Conservation (phyloP, 2,329 filamentous ascomycete genomes). For the Gaeumannomyces tritici region DNA sequence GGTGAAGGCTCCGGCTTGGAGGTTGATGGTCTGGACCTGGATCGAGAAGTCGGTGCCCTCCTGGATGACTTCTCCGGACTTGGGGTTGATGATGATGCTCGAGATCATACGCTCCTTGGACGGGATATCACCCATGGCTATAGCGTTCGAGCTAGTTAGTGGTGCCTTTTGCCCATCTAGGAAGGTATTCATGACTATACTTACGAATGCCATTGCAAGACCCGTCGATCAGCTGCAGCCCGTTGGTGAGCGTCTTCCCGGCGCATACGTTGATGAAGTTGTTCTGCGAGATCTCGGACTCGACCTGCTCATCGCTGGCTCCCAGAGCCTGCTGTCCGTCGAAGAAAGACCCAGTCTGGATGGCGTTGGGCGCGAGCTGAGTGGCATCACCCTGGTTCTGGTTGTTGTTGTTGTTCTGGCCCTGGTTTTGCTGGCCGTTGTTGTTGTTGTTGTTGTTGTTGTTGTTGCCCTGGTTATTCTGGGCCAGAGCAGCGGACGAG, state of each 20-base stretch:
- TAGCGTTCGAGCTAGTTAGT: not conserved
- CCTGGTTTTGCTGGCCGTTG: slow-evolving; percentile 3
- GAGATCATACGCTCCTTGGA: slow-evolving; percentile 45
- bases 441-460: slow-evolving; percentile 6
- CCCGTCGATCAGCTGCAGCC: slow-evolving; percentile 43
- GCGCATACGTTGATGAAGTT: slow-evolving; percentile 57
- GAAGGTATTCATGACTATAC: slow-evolving; percentile 12
- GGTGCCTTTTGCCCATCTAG: not conserved
- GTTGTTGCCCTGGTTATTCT: slow-evolving; percentile 7
- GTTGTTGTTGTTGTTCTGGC: slow-evolving; percentile 6
- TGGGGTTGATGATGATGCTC: slow-evolving; percentile 38
- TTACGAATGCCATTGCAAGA: slow-evolving; percentile 55
- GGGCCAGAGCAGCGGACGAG: slow-evolving; percentile 14
- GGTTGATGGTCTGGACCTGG: slow-evolving; percentile 39
- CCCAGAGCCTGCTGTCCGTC: slow-evolving; percentile 22
- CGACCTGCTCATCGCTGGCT: slow-evolving; percentile 17
- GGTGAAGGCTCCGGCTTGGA: slow-evolving; percentile 47
- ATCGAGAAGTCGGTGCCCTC: slow-evolving; percentile 43
- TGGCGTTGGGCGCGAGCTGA: slow-evolving; percentile 14
- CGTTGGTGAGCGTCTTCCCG: slow-evolving; percentile 48
- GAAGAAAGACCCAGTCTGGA: slow-evolving; percentile 24
- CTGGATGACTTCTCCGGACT: slow-evolving; percentile 35
- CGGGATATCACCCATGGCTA: slow-evolving; percentile 51
- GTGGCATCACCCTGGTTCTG: slow-evolving; percentile 14
- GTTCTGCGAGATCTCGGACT: slow-evolving; percentile 20